phyloP scores from a whole-genome alignment of 2,329 filamentous ascomycete species.

The Aspergillus tubingensis region DNA sequence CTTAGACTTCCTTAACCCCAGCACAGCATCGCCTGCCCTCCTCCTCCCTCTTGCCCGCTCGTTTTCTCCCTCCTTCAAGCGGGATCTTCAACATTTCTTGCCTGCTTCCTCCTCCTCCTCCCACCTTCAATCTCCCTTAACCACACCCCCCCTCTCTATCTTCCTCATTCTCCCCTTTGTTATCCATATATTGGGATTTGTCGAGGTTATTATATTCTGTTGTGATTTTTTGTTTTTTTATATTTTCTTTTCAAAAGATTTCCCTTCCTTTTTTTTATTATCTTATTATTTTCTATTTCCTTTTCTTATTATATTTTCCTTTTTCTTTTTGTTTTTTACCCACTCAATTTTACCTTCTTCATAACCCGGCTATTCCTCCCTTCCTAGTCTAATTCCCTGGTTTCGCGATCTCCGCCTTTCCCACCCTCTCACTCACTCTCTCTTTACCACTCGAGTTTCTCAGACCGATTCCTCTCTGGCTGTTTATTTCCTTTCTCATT shows the following conservation, averaged over 20 bases:
- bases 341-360: conserved; percentile 3
- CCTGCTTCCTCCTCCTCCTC: neutral
- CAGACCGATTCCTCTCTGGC: conserved; percentile 2
- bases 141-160: neutral
- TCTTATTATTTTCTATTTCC: neutral
- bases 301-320: neutral
- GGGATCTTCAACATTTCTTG: conserved; percentile 11
- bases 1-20: neutral
- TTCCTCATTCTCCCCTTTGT: conserved; percentile 12
- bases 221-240: neutral
- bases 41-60: neutral
- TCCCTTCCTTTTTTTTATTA: no score
- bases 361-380: neutral
- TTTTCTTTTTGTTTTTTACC: conserved; percentile 1
- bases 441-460: conserved; percentile 2
- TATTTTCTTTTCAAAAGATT: no score
- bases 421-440: neutral
- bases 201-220: conserved; percentile 2
- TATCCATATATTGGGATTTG: conserved; percentile 13
- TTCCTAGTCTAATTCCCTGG: conserved; percentile 8
- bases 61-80: conserved; percentile 2
- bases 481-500: conserved; percentile 15
- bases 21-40: neutral
- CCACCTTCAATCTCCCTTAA: neutral
- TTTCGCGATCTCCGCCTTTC: conserved; percentile 8